A percentile compares a stretch with the other conserved stretches of the same genome.
These are phyloP conservation scores for Podospora pseudopauciseta DNA, from an alignment of 495 filamentous ascomycete species.

Conservation along the genomic window DNA sequence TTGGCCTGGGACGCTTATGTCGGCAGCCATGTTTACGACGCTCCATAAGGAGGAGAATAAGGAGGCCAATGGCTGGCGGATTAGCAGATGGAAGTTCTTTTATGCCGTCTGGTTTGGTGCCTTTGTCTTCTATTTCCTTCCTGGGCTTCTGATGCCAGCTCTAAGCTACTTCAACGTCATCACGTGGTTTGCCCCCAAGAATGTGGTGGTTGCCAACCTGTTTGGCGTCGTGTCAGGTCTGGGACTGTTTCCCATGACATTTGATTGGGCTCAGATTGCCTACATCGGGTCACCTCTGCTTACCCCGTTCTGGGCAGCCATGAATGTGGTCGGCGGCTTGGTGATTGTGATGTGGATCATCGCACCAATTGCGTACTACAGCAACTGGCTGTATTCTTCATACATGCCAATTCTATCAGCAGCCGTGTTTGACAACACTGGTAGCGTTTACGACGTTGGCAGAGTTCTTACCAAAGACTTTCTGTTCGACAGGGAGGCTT, in stretches of 20 bases:
- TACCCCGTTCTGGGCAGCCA: constrained; percentile 86
- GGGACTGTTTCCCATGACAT: constrained; percentile 82
- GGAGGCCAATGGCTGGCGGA: constrained; percentile 77
- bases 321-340: constrained; percentile 82
- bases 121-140: constrained; percentile 78
- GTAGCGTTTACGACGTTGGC: constrained; percentile 69
- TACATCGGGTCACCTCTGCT: constrained; percentile 85
- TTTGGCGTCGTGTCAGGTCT: constrained; percentile 83
- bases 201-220: constrained; percentile 71
- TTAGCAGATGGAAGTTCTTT: constrained; percentile 82
- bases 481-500: constrained; percentile 65
- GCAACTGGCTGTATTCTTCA: constrained; percentile 69
- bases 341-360: constrained; percentile 87
- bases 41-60: constrained; percentile 80
- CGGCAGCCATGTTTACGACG: constrained; percentile 80
- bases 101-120: constrained; percentile 61
- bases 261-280: constrained; percentile 91
- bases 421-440: constrained; percentile 78
- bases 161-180: constrained; percentile 88
- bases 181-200: constrained; percentile 84
- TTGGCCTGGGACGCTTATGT: constrained; percentile 86
- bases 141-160: constrained; percentile 79
- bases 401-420: constrained; percentile 78
- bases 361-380: constrained; percentile 77
- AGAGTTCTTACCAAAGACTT: constrained; percentile 70